Evolutionary conservation across 179 eudicot genomes (phyloP).

Genomic region (Dionaea muscipula): DNA sequence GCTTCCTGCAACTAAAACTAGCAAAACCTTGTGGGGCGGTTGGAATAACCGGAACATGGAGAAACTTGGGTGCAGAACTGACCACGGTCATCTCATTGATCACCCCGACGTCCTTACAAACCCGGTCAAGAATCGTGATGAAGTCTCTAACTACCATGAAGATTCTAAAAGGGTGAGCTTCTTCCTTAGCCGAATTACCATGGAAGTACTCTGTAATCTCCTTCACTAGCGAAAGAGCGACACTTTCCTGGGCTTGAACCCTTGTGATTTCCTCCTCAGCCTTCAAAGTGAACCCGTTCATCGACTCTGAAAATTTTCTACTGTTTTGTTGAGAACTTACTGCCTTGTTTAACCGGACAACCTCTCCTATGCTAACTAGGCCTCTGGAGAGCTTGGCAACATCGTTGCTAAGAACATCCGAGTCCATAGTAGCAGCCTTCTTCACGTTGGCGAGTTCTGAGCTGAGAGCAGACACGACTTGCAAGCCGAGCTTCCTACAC

Average conservation of each 20-base stretch:
- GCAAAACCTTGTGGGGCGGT: no score
- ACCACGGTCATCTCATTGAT: conserved; percentile 53
- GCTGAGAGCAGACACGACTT: conserved; percentile 63
- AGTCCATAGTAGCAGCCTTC: conserved; percentile 94
- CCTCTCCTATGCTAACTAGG: conserved; percentile 44
- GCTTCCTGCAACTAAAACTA: no score
- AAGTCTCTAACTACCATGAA: conserved; percentile 91
- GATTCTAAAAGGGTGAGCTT: conserved; percentile 91
- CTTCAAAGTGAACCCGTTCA: conserved; percentile 48
- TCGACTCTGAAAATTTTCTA: conserved; percentile 46
- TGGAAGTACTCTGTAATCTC: conserved; percentile 96
- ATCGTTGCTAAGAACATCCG: conserved; percentile 58
- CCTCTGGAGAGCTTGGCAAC: conserved; percentile 58
- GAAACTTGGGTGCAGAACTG: conserved; percentile 53
- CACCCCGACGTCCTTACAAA: conserved; percentile 86
- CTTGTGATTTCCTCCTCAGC: conserved; percentile 68
- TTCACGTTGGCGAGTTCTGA: conserved; percentile 78
- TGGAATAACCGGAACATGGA: no score
- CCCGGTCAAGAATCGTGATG: conserved; percentile 56
- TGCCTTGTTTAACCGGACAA: conserved; percentile 31
- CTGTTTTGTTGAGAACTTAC: conserved; percentile 19
- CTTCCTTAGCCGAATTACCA: conserved; percentile 92
- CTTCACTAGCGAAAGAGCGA: conserved; percentile 88
- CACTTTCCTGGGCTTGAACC: conserved; percentile 79
- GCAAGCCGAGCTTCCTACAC: conserved; percentile 71